Evolutionary conservation across 225 moss, liverwort and hornwort genomes (phyloP), one percentile per base, ranked within the genome.

Genomic region (Physcomitrellopsis africana): DNA sequence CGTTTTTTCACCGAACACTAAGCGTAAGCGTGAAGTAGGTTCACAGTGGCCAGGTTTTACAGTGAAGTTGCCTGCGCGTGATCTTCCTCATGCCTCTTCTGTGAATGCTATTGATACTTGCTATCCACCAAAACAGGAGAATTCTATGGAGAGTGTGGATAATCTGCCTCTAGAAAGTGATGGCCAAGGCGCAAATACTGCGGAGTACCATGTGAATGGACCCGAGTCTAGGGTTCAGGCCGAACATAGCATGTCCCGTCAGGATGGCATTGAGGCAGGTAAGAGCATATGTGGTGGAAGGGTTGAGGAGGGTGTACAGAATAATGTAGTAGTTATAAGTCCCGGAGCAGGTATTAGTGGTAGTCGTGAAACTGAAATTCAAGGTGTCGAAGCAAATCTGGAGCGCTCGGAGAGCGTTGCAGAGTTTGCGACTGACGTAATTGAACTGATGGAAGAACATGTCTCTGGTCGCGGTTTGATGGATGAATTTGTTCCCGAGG

Each of bases 141-240:
- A 89, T 60, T 95, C 97, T 47, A 86, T 91, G 93, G 95, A 99
- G 80, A 99, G 95, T 85, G 92, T 93, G 49, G 93, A 99, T 79
- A 92, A 95, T 81, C 80, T 83, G 61, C 79, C 74, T 22, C 85
- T 87, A 80, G 92, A 85, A 43, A 92, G 82, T 68, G 93, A 95
- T 83, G 92, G 73, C 46, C 90, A 85, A 69, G 90, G 70, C 49
- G 79, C 87, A 17, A 90, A 88, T 44, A 85, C 77, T 51, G 88
- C 86, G 64, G 83, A 86, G 70, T 87, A 91, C 42, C 80, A 88
- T 73, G 85, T 82, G 42, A 86, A 89, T 80, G 89, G 85, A 45
- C 81, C 77, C 23, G 81, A 83, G 45, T 83, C 82, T 56, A 82
- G 84, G 69, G 80, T 86, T 75, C 90, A 85, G 81, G 80, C 78